Base-by-base conservation (phyloP, 2,329 filamentous ascomycete species). In the Pyricularia pennisetigena region DNA sequence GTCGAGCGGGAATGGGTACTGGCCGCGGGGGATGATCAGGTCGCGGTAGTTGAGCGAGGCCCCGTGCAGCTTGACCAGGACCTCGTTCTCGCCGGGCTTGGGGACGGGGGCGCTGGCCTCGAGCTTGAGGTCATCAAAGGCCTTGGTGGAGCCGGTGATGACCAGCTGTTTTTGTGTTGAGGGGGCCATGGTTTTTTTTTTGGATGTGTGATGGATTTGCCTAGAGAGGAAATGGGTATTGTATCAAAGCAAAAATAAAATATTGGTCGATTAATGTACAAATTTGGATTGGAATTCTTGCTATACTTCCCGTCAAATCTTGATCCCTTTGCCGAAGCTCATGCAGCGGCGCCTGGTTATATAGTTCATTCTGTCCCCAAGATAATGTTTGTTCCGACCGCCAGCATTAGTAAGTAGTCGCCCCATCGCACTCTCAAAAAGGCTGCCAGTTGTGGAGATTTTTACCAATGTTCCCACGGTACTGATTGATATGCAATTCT, bases 1-100 rank as follows among this genome's bases (percentile, higher is more conserved):
- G 12, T 73, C 73, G 49, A 78, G 70, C 3, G 79, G 74, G 71
- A 85, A 82, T 23, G 80, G 79, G 72, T 85, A 85, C 65, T 78
- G 72, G 69, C 84, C 82, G 73, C 79, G 71, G 30, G 82, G 79
- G 67, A 86, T 83, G 71, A 82, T 79, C 66, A 85, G 76, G 71
- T 86, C 84, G 68, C 84, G 83, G 74, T 82, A 86, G 78, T 86
- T 86, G 66, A 86, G 79, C 30, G 83, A 83, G 6, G 80, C 84
- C 16, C 80, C 82, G 66, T 80, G 78, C 29, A 86, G 81, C 77
- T 89, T 90, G 72, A 94, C 87, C 41, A 94, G 82, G 6, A 93
- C 89, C 29, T 94, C 87, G 70, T 85, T 85, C 68, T 92, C 89
- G 64, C 90, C 90, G 1, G 90, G 74, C 71, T 86, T 78, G 16